A percentile compares a stretch with the other conserved stretches of the same genome.
phyloP scores from a whole-genome alignment of 192 early-diverging fungal species.

The Linnemannia schmuckeri region DNA sequence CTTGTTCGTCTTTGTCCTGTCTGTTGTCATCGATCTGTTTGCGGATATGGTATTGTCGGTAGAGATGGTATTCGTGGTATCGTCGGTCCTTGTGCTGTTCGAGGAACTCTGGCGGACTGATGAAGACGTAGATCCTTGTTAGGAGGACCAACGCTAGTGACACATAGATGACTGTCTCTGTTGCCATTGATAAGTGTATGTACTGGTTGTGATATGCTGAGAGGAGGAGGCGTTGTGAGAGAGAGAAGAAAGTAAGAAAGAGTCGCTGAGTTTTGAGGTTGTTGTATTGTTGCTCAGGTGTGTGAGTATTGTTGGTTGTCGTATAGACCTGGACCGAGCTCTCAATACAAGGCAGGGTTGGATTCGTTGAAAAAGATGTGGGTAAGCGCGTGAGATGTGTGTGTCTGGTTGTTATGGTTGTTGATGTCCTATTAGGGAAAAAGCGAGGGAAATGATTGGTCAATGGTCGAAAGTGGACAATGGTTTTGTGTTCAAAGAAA shows the following conservation, averaged over 20 bases:
- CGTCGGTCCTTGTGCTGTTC: slow-evolving; percentile 54
- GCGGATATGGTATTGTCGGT: slow-evolving; percentile 51
- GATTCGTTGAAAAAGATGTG: not conserved
- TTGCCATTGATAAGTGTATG: slow-evolving; percentile 32
- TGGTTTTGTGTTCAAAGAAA: not conserved
- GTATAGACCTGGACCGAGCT: no score
- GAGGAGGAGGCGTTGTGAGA: not conserved
- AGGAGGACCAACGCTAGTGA: slow-evolving; percentile 49
- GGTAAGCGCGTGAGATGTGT: not conserved
- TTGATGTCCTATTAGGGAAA: not conserved
- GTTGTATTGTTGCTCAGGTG: no score
- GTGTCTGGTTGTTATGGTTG: not conserved
- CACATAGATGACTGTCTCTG: slow-evolving; percentile 52
- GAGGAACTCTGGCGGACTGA: slow-evolving; percentile 51
- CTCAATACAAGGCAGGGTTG: no score
- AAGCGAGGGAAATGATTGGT: not conserved
- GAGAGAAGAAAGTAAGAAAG: not conserved
- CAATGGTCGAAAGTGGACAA: not conserved
- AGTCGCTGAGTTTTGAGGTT: no score
- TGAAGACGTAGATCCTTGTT: slow-evolving; percentile 55
- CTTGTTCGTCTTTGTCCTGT: slow-evolving; percentile 1
- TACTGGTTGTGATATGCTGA: not conserved
- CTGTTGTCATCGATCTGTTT: slow-evolving; percentile 29
- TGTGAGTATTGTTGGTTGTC: no score
- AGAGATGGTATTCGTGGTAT: slow-evolving; percentile 52